Evolutionary conservation across 2,329 filamentous ascomycete genomes (phyloP).

Genomic region (Colletotrichum orbiculare): DNA sequence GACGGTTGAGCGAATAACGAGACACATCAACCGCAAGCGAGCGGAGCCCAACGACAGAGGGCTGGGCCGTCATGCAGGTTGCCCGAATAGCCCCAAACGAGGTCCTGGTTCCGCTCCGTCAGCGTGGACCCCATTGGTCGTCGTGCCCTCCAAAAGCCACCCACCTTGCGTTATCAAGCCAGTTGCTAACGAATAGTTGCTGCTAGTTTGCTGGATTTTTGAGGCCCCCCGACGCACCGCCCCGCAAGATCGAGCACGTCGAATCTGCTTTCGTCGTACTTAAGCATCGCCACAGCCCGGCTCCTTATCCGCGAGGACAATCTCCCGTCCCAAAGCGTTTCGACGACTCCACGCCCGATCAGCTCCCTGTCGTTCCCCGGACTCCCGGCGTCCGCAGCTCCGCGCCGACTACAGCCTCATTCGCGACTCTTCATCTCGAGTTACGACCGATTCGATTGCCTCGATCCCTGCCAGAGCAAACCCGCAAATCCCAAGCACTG

Average conservation of each 20-base stretch:
- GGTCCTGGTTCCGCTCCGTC: conserved; percentile 12
- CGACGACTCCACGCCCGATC: conserved; percentile 11
- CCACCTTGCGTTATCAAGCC: conserved; percentile 26
- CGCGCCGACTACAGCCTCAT: conserved; percentile 23
- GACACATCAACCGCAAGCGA: neutral
- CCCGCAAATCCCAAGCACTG: neutral
- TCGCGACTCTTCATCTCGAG: neutral
- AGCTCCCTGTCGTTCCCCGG: conserved; percentile 12
- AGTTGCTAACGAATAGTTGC: neutral
- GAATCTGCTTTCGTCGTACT: conserved; percentile 21
- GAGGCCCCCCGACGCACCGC: conserved; percentile 35
- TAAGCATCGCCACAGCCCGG: conserved; percentile 31
- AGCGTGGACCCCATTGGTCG: conserved; percentile 20
- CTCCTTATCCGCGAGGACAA: conserved; percentile 23
- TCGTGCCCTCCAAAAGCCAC: conserved; percentile 2
- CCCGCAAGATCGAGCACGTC: conserved; percentile 22
- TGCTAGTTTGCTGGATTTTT: conserved; percentile 24
- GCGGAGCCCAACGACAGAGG: conserved; percentile 32
- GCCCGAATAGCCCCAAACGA: conserved; percentile 10
- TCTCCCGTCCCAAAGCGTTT: neutral
- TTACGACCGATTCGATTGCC: neutral
- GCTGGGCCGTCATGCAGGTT: conserved; percentile 38
- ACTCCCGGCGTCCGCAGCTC: conserved; percentile 17
- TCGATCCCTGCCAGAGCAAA: neutral
- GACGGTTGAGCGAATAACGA: conserved; percentile 23